These are phyloP conservation scores for Fomitopsis betulina DNA, from an alignment of 1,284 basidiomycete genomes.

Conservation along the genomic window DNA sequence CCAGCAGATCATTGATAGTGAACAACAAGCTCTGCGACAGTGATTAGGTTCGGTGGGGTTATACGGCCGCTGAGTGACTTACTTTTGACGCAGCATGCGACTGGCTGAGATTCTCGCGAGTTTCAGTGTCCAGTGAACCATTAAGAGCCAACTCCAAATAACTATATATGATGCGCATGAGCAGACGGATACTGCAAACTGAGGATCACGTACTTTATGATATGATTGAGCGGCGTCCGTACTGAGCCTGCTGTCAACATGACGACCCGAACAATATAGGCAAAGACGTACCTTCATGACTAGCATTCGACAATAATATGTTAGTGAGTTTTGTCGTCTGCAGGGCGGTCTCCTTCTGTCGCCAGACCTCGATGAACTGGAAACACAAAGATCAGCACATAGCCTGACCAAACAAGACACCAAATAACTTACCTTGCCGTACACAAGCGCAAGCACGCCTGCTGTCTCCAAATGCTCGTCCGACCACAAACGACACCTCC, in stretches of 20 bases:
- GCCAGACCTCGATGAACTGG: slow-evolving; percentile 86
- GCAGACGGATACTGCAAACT: background rate
- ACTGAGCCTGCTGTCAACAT: slow-evolving; percentile 35
- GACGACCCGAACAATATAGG: slow-evolving; percentile 1
- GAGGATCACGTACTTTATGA: slow-evolving; percentile 51
- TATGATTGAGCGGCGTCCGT: slow-evolving; percentile 72
- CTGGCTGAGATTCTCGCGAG: slow-evolving; percentile 73
- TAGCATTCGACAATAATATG: slow-evolving; percentile 82
- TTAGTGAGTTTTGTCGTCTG: slow-evolving; percentile 79
- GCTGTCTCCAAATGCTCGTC: slow-evolving; percentile 89
- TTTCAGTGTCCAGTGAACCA: slow-evolving; percentile 74
- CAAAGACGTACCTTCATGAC: slow-evolving; percentile 65
- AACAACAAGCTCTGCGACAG: slow-evolving; percentile 56
- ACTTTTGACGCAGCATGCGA: slow-evolving; percentile 83
- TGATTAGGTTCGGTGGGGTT: background rate
- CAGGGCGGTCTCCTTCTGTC: slow-evolving; percentile 79
- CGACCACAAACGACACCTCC: slow-evolving; percentile 74
- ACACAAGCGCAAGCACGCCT: slow-evolving; percentile 80
- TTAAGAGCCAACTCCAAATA: slow-evolving; percentile 86
- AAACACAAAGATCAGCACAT: background rate
- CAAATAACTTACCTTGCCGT: slow-evolving; percentile 52
- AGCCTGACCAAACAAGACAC: background rate
- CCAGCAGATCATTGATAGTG: slow-evolving; percentile 84
- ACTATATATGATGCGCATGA: slow-evolving; percentile 32
- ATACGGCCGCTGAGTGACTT: slow-evolving; percentile 3